Percentiles rank a stretch among this genome's conserved stretches.
phyloP scores from a whole-genome alignment of 2,329 filamentous ascomycete species.

The Talaromyces atroroseus region DNA sequence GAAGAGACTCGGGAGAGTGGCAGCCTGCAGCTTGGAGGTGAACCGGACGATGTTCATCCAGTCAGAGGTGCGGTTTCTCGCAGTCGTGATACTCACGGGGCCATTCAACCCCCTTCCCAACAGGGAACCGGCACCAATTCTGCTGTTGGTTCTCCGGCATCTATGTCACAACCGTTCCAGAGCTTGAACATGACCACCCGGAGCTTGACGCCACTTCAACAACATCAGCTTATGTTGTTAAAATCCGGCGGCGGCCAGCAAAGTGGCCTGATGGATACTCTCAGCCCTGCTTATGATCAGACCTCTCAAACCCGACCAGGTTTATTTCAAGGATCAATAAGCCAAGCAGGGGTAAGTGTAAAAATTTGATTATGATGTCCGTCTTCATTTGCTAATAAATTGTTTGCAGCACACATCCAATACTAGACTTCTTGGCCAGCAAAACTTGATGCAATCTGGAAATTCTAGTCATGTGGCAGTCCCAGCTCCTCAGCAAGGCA shows the following conservation, averaged over 20 bases:
- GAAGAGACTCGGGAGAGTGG: constrained; percentile 76
- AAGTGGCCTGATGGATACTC: constrained; percentile 48
- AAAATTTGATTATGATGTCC: constrained; percentile 80
- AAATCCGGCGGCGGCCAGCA: constrained; percentile 56
- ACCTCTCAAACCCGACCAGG: constrained; percentile 40
- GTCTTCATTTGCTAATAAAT: constrained; percentile 80
- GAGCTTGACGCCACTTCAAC: constrained; percentile 74
- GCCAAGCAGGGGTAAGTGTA: constrained; percentile 53
- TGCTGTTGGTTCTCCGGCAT: constrained; percentile 37
- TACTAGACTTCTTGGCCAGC: constrained; percentile 51
- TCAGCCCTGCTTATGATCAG: constrained; percentile 36
- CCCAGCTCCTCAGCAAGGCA: constrained; percentile 33
- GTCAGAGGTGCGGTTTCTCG: constrained; percentile 40
- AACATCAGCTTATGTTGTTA: constrained; percentile 64
- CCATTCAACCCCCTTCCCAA: constrained; percentile 73
- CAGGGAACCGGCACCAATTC: constrained; percentile 48
- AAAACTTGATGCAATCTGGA: constrained; percentile 38
- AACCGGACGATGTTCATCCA: constrained; percentile 74
- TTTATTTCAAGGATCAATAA: constrained; percentile 43
- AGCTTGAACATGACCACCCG: constrained; percentile 61
- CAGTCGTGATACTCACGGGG: constrained; percentile 55
- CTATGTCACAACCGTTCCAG: constrained; percentile 42
- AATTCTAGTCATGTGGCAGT: constrained; percentile 34
- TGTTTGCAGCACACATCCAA: constrained; percentile 51
- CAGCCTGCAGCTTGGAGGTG: constrained; percentile 83